Evolutionary conservation across 83 land plant species (phyloP), one percentile per base, ranked within the genome.

Genomic region (Diphasiastrum complanatum): DNA sequence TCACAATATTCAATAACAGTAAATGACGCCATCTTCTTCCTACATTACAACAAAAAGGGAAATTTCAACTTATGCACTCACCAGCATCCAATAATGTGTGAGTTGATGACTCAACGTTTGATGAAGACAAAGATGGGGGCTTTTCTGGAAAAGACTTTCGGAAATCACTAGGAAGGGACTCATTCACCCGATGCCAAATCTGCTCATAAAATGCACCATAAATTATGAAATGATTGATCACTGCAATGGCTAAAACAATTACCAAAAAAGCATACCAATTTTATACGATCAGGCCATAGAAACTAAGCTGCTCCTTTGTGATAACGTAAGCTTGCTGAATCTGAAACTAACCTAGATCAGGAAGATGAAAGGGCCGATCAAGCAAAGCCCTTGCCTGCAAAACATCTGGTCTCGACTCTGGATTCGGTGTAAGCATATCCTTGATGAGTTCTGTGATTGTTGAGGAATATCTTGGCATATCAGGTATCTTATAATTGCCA

Each of bases 341-440:
- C 53, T 47, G 54, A 56, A 84, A 93, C 99, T 89, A 93, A 89
- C 96, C 99, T 93, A 89, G 78, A 68, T 82, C 73, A 93, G 70
- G 82, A 79, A 82, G 83, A 81, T 79, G 85, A 83, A 80, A 76
- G 79, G 83, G 82, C 86, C 90, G 81, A 82, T 84, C 83, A 83
- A 88, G 83, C 88, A 85, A 81, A 88, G 79, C 86, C 83, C 96
- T 89, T 95, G 89, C 99, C 99, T 95, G 99, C 90, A 83, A 71
- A 67, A 86, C 84, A 75, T 91, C 90, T 36, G 97, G 99, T 73
- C 99, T 76, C 49, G 60, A 83, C 51, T 83, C 87, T 38, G 97
- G 99, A 38, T 80, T 76, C 29, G 83, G 66, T 51, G 67, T 76
- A 35, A 95, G 84, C 97, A 90, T 84, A 76, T 90, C 97, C 61